Evolutionary conservation across 1,284 basidiomycete species (phyloP).

Genomic region (Ustilago xerochloae): DNA sequence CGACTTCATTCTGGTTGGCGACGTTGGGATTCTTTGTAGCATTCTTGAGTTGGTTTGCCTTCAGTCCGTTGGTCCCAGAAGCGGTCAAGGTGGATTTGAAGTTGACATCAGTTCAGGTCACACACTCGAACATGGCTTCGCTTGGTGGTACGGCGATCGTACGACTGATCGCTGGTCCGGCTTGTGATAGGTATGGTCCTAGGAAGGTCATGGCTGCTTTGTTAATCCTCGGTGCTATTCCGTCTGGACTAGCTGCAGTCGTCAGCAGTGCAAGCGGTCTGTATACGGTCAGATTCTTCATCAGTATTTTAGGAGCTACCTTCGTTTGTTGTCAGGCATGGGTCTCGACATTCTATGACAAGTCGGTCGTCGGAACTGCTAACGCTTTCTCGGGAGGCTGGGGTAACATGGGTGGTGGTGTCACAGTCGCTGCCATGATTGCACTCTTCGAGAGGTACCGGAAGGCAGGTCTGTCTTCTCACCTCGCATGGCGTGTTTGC

Average conservation of each 20-base stretch:
- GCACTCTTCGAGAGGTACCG: conserved; percentile 72
- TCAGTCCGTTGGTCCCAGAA: conserved; percentile 75
- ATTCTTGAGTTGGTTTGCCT: conserved; percentile 76
- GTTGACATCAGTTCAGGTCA: conserved; percentile 72
- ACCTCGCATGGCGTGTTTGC: conserved; percentile 74
- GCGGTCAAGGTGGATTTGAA: conserved; percentile 74
- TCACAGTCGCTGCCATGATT: conserved; percentile 74
- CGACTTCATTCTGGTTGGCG: conserved; percentile 70
- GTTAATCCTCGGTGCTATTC: conserved; percentile 75
- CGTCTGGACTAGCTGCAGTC: conserved; percentile 75
- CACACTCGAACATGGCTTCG: conserved; percentile 75
- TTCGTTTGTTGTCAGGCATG: conserved; percentile 75
- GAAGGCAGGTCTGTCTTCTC: conserved; percentile 69
- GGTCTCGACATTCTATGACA: conserved; percentile 76
- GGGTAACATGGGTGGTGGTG: conserved; percentile 72
- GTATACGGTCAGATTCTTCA: conserved; percentile 72
- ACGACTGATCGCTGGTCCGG: conserved; percentile 73
- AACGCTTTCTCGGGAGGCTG: conserved; percentile 63
- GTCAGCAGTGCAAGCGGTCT: conserved; percentile 71
- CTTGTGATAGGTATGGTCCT: conserved; percentile 73
- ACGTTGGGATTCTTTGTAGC: conserved; percentile 72
- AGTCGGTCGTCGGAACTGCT: conserved; percentile 73
- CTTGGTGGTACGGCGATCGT: conserved; percentile 73
- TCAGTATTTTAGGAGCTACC: conserved; percentile 74
- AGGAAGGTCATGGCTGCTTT: conserved; percentile 75